Evolutionary conservation across 2,329 filamentous ascomycete species (phyloP).

Genomic region (Xylaria multiplex): DNA sequence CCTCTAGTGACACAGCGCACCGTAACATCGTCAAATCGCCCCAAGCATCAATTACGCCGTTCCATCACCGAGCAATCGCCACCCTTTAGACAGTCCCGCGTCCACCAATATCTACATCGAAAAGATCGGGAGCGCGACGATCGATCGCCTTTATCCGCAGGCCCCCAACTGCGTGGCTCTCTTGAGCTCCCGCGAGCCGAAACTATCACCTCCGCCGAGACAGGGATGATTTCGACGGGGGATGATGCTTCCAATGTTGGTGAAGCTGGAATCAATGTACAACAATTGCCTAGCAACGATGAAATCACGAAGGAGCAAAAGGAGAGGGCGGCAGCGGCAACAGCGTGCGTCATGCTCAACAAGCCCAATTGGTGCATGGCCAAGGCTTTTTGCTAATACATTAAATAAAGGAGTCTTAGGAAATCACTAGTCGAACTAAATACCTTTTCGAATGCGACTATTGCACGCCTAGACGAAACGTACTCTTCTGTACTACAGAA

Average conservation of each 20-base stretch:
- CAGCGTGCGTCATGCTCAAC: slow-evolving; percentile 52
- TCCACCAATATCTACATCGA: slow-evolving; percentile 53
- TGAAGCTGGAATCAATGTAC: slow-evolving; percentile 29
- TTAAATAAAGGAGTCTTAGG: slow-evolving; percentile 58
- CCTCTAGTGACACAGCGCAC: slow-evolving; percentile 44
- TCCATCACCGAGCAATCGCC: slow-evolving; percentile 66
- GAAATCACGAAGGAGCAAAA: slow-evolving; percentile 55
- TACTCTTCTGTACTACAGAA: slow-evolving; percentile 80
- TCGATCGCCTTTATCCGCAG: slow-evolving; percentile 45
- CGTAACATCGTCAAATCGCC: slow-evolving; percentile 50
- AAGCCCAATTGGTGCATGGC: background rate
- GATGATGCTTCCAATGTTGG: slow-evolving; percentile 41
- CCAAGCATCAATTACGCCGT: slow-evolving; percentile 64
- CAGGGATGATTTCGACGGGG: slow-evolving; percentile 52
- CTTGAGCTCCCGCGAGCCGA: slow-evolving; percentile 59
- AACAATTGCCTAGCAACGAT: slow-evolving; percentile 49
- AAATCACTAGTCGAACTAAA: slow-evolving; percentile 65
- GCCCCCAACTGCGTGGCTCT: slow-evolving; percentile 52
- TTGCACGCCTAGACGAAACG: slow-evolving; percentile 74
- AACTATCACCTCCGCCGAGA: slow-evolving; percentile 56
- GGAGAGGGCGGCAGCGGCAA: slow-evolving; percentile 52
- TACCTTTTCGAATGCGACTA: slow-evolving; percentile 69
- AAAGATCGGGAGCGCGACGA: slow-evolving; percentile 51
- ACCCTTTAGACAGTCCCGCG: slow-evolving; percentile 51
- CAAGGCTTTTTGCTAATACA: slow-evolving; percentile 40